Evolutionary conservation across 2,329 filamentous ascomycete species (phyloP).

Genomic region (Trichoderma harzianum): DNA sequence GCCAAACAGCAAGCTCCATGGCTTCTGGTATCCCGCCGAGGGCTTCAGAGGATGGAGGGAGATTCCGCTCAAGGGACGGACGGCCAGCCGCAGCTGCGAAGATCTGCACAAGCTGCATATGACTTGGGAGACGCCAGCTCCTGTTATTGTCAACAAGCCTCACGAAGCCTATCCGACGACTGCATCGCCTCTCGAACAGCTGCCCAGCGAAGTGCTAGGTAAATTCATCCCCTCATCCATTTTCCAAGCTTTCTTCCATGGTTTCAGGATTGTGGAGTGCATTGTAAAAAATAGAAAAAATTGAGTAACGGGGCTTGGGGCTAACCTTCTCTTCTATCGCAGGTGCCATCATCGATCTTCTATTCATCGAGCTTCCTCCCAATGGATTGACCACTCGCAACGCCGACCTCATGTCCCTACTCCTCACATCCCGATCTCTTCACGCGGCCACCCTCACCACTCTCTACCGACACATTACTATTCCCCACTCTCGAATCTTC

Average conservation of each 20-base stretch:
- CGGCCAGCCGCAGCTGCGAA: conserved; percentile 59
- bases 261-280: background rate
- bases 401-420: conserved; percentile 70
- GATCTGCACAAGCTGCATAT: conserved; percentile 55
- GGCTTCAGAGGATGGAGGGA: conserved; percentile 61
- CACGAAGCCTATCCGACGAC: conserved; percentile 39
- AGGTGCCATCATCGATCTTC: conserved; percentile 72
- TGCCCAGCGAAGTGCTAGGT: conserved; percentile 71
- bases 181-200: conserved; percentile 58
- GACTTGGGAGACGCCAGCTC: conserved; percentile 48
- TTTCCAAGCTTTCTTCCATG: background rate
- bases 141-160: conserved; percentile 30
- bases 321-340: conserved; percentile 1
- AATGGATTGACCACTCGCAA: conserved; percentile 75
- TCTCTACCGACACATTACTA: conserved; percentile 75
- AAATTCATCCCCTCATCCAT: conserved; percentile 32
- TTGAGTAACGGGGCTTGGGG: background rate
- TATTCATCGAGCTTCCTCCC: conserved; percentile 68
- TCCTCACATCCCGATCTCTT: conserved; percentile 71
- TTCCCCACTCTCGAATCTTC: conserved; percentile 80
- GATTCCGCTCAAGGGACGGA: conserved; percentile 56
- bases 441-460: conserved; percentile 71
- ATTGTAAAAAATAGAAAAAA: background rate
- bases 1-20: conserved; percentile 55
- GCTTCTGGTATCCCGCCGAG: conserved; percentile 56